phyloP scores from a whole-genome alignment of 108 stramenopile genomes.

The Pseudonitzschia delicatissima region DNA sequence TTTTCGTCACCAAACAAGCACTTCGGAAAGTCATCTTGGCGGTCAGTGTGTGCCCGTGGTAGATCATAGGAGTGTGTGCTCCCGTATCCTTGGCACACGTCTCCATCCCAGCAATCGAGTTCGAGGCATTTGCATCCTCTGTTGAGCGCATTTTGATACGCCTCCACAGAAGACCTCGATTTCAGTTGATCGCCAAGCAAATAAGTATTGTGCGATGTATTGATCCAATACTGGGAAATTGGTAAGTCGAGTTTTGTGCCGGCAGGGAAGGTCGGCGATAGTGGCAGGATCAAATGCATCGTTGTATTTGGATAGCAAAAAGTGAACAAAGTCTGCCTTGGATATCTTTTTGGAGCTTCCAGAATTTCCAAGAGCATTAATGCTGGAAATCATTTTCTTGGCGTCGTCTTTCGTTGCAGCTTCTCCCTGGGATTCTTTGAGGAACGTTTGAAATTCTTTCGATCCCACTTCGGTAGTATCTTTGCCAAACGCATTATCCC shows the following conservation, averaged over 20 bases:
- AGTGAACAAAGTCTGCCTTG: conserved; percentile 46
- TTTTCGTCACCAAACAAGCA: conserved; percentile 62
- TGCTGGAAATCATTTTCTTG: conserved; percentile 33
- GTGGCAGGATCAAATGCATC: conserved; percentile 61
- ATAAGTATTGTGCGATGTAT: conserved; percentile 96
- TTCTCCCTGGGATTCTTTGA: conserved; percentile 51
- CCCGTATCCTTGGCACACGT: conserved; percentile 8
- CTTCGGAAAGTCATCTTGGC: conserved; percentile 77
- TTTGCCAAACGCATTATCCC: conserved; percentile 48
- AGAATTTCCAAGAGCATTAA: conserved; percentile 49
- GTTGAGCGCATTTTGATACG: conserved; percentile 61
- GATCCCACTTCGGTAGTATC: conserved; percentile 40
- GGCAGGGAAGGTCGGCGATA: conserved; percentile 23
- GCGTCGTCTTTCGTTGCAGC: conserved; percentile 49
- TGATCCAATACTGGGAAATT: conserved; percentile 90
- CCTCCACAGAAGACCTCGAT: conserved; percentile 73
- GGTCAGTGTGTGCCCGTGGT: conserved; percentile 93
- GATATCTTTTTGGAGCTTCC: conserved; percentile 16
- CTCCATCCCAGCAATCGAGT: conserved; percentile 96
- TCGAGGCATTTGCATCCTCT: conserved; percentile 96
- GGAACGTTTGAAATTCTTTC: conserved; percentile 48
- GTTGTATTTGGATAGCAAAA: conserved; percentile 48
- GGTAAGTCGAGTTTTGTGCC: conserved; percentile 50
- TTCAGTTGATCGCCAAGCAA: conserved; percentile 91
- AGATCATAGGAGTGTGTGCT: conserved; percentile 66